Base-by-base conservation (phyloP, 805 yeast genomes). In the Kodamaea neixiangensis region DNA sequence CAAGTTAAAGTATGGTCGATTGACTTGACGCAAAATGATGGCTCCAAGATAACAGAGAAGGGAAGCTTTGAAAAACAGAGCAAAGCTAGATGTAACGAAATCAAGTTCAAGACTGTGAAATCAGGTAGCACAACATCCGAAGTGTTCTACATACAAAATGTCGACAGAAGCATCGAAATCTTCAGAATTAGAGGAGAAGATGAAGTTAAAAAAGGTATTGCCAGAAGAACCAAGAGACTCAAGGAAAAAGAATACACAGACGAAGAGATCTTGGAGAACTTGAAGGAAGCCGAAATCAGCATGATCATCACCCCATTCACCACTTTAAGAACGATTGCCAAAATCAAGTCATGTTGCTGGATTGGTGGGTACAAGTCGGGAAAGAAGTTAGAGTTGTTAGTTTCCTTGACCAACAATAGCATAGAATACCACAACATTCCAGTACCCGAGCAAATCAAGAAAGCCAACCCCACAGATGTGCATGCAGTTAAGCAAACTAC, bases 1-100 rank as follows among this genome's bases (percentile, higher is more conserved):
- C 96, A 90, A 64, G 78, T 89, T 29, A 89, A 89, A 64, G 76
- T 92, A 7, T 94, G 98, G 98, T 67, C 69, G 20, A 61, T 91
- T n/a, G 83, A 88, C 62, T 64, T 87, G 25, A 62, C 65, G 0
- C 68, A 71, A 31, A 77, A 75, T 4, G 87, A 83, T 49, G 71
- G 74, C 2, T 78, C 78, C 51, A 63, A 90, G 35, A 58, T 70
- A 1, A 39, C 43, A 3, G 88, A 82, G 58, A 69, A 73, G 44
- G 97, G 97, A 1, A 58, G 70, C 2, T 78, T 87, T 58, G 89
- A 86, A 54, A 89, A 89, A 62, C 87, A 82, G 56, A 86, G 93
- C 65, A 87, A 85, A 59, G 79, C 86, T 43, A 78, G 94, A 62
- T 87, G 91, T 53, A 68, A 78, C 9, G 80, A 77, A 29, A 71